phyloP scores from a whole-genome alignment of 2,329 filamentous ascomycete genomes.

The Akanthomyces dipterigenus region DNA sequence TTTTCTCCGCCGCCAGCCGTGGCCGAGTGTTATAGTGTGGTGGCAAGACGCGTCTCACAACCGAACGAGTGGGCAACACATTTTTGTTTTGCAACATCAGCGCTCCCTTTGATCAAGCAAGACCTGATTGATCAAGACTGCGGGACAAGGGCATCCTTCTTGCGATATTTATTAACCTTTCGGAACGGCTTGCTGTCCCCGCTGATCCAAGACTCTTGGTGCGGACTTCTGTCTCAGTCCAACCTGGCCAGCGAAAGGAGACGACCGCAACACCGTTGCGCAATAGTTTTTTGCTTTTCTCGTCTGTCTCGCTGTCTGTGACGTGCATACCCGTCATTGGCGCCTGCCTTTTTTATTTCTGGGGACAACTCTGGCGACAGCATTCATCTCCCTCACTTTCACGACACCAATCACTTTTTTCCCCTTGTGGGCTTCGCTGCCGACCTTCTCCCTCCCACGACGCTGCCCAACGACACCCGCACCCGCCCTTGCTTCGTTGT shows the following conservation, averaged over 20 bases:
- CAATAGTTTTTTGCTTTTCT: not conserved
- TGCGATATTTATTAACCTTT: not conserved
- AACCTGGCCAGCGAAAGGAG: not conserved
- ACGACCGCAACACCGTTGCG: not conserved
- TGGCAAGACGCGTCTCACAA: constrained; percentile 9
- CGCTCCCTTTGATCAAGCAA: not conserved
- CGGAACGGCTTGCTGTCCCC: not conserved
- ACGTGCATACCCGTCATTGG: constrained; percentile 5
- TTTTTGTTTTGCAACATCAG: not conserved
- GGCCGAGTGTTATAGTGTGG: not conserved
- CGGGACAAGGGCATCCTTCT: not conserved
- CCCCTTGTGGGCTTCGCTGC: not conserved
- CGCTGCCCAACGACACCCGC: not conserved
- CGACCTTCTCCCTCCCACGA: not conserved
- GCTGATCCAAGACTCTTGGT: not conserved
- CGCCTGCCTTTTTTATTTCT: not conserved
- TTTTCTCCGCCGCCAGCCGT: not conserved
- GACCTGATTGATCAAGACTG: not conserved
- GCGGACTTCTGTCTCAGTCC: not conserved
- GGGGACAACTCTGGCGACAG: not conserved
- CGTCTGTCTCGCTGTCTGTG: not conserved
- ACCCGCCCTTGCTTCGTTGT: constrained; percentile 1
- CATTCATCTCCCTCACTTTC: not conserved
- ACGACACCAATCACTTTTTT: not conserved
- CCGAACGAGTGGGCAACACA: not conserved